Base-by-base conservation (phyloP, 1,139 yeast species). In the Eremothecium gossypii region DNA sequence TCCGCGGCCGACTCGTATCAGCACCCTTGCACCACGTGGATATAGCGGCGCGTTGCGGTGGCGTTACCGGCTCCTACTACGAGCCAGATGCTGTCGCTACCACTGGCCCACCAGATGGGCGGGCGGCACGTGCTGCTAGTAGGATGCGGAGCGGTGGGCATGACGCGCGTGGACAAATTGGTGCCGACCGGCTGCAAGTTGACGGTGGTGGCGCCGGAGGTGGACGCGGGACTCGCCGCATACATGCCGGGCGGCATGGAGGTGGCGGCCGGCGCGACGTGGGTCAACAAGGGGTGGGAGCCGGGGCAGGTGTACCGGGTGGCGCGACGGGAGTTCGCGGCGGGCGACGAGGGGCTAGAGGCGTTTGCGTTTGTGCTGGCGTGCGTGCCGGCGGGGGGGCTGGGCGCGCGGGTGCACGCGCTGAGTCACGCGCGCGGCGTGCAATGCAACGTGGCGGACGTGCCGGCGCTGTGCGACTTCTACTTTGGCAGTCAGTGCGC, bases 401-500 rank as follows among this genome's bases (percentile, higher is more conserved):
- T 49, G 29, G 55, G 63, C 10, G 51, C 53, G 36, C 42, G 43
- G 12, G 50, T 60, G 2, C 58, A 57, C 40, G 39, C 44, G 8
- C 48, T 53, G 33, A 47, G 55, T n/a, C 54, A 53, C 28, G 17
- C 38, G 10, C 39, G 40, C 14, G 55, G 54, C 27, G 60, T 58
- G 36, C 39, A 55, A 41, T 53, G 61, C 29, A 61, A 61, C 39
- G 63, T 61, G 8, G 64, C 65, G 6, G 65, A 61, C 41, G 54
- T 55, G 11, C 64, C 64, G 7, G 51, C 54, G 4, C 41, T 57
- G n/a, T 61, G 65, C 45, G 63, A 60, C 41, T 55, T 59, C 30
- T 59, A 58, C 41, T 61, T 61, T 43, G 65, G 65, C 8, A 60
- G 64, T 17, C 58, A 60, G 39, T 41, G 54, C 8, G 48, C 45